Evolutionary conservation across 2,329 filamentous ascomycete genomes (phyloP).

Genomic region (Trichocomaceae sp.): DNA sequence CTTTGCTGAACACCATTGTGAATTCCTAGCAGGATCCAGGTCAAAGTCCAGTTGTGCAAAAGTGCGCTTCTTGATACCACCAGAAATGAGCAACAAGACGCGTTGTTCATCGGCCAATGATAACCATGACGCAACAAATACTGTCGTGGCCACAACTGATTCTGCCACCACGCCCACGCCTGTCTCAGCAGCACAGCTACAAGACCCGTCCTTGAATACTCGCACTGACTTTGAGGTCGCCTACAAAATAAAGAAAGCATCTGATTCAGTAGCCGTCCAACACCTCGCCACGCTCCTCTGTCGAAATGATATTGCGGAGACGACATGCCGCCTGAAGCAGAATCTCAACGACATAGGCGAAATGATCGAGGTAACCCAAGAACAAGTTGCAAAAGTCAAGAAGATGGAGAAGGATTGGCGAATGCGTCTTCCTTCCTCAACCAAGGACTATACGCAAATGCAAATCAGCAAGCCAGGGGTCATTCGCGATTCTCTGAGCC

Average conservation of each 20-base stretch:
- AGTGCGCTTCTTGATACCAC: slow-evolving; percentile 8
- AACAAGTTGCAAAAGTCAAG: slow-evolving; percentile 7
- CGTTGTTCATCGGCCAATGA: not conserved
- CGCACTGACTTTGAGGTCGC: slow-evolving; percentile 7
- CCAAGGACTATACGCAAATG: not conserved
- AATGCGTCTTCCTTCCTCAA: not conserved
- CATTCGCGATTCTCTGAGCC: not conserved
- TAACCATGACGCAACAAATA: not conserved
- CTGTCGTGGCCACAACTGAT: not conserved
- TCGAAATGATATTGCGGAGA: slow-evolving; percentile 6
- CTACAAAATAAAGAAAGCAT: not conserved
- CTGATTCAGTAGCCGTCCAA: not conserved
- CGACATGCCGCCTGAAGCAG: not conserved
- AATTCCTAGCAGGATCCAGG: not conserved
- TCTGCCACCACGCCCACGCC: not conserved
- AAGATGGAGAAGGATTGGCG: slow-evolving; percentile 3
- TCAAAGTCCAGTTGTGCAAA: not conserved
- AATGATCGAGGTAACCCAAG: not conserved
- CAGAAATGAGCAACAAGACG: not conserved
- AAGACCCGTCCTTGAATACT: not conserved
- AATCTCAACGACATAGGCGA: not conserved
- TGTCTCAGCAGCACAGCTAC: not conserved
- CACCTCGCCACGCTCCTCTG: slow-evolving; percentile 7
- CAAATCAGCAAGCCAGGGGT: not conserved
- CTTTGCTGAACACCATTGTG: not conserved